Evolutionary conservation across 2,329 filamentous ascomycete genomes (phyloP), one percentile per base, ranked within the genome.

Genomic region (Diaporthe sp.): DNA sequence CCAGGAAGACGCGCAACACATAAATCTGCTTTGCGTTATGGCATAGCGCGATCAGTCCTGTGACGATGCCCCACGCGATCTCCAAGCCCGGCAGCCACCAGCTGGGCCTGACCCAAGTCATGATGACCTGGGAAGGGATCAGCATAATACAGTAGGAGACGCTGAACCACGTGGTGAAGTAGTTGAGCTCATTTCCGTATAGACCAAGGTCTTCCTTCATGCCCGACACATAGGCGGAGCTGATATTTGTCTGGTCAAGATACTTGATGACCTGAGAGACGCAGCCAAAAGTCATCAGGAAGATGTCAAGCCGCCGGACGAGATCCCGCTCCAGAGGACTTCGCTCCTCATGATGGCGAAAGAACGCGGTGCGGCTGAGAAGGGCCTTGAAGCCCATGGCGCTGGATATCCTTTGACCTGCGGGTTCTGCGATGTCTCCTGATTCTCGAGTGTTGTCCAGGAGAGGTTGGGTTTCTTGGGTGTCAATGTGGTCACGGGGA

Each of bases 1-100:
- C 85, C 28, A 86, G 79, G 31, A 86, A 81, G n/a, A 86, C 82
- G 4, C 85, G 81, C n/a, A 86, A 74, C 1, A 82, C 81, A 71
- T 86, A 86, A 17, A 86, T 78, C 53, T 86, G 82, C 15, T 81
- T 77, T 0, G 82, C 81, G 44, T 80, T 81, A 2, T 81, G 81
- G n/a, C 78, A 75, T 10, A 82, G 72, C 22, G 82, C 81, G 31
- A 83, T 82, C 19, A 83, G 76, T 1, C 79, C 82, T 1, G 82
- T 84, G 31, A 84, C 79, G 25, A 83, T 44, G 0, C 82, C 82
- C 83, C 83, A 84, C 31, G 74, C 78, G 55, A 84, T 79, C 74
- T 84, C 83, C 13, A 83, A 76, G 13, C 81, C 81, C 4, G 81
- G 78, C 10, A 84, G 77, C 82, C 82, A 84, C 75, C 79, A 82